Evolutionary conservation across 2,329 filamentous ascomycete species (phyloP), one percentile per base, ranked within the genome.

Genomic region (Cladosporium sp.): DNA sequence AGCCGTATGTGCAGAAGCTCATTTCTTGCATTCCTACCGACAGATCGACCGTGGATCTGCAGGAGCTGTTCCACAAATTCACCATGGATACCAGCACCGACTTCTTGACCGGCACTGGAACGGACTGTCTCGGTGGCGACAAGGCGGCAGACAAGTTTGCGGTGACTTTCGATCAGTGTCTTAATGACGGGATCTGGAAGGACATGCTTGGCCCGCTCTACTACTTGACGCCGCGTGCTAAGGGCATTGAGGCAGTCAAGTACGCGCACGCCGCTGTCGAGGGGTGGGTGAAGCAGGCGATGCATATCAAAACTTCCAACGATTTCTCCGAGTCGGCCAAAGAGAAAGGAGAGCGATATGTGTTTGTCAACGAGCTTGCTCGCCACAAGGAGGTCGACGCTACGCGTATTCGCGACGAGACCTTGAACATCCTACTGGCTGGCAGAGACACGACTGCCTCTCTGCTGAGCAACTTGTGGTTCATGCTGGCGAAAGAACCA

Each of bases 61-160:
- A 87, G 73, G 81, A 84, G 8, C 76, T 90, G 4, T 88, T 90
- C 71, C 88, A 88, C 71, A 82, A 84, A 55, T 81, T 90, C 72
- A 88, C 88, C 0, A 80, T 91, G 26, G 88, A 91, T 66, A 85
- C 86, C 0, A 86, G 87, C 0, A 90, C 87, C 0, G 86, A 88
- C 47, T 89, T 91, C 66, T 76, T 91, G 5, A 87, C 90, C 38
- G 88, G 89, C 5, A 79, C 85, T 49, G 71, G 70, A 28, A 69
- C 70, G 2, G 65, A 68, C 21, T 69, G 71, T 8, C 64, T 75
- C 5, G 59, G 63, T n/a, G 54, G 63, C 14, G 64, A 68, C 14
- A 59, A 65, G 10, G 62, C 52, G 4, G 64, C 41, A 15, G 34
- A 52, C n/a, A 59, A 26, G 44, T 55, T 60, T 47, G 60, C 63